Percentiles rank a stretch among this genome's conserved stretches.
Evolutionary conservation across 345 rosid species (phyloP).

Genomic region (Boechera stricta): DNA sequence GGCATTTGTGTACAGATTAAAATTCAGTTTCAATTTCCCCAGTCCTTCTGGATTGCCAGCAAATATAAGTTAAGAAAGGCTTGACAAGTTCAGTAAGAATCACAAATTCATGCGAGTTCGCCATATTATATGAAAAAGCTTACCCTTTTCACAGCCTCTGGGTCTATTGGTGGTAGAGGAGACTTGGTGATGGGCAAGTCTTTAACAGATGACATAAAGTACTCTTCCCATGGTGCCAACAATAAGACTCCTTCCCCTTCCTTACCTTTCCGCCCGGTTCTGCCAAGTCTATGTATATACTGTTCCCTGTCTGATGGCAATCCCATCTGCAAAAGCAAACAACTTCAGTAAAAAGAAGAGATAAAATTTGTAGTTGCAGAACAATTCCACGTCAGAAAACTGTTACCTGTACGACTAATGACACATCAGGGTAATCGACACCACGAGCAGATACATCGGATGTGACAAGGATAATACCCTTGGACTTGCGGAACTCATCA

Average conservation of each 20-base stretch:
- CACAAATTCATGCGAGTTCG: not conserved
- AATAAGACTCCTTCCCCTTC: slow-evolving; percentile 90
- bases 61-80: not conserved
- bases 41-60: not conserved
- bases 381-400: slow-evolving; percentile 4
- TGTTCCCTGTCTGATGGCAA: slow-evolving; percentile 91
- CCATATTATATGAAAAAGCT: slow-evolving; percentile 14
- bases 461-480: slow-evolving; percentile 89
- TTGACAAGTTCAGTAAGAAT: slow-evolving; percentile 11
- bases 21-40: not conserved
- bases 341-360: slow-evolving; percentile 3
- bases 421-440: slow-evolving; percentile 98
- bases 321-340: slow-evolving; percentile 65
- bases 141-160: slow-evolving; percentile 82
- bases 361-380: not conserved
- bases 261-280: slow-evolving; percentile 98
- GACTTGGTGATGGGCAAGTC: slow-evolving; percentile 86
- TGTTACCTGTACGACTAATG: slow-evolving; percentile 91
- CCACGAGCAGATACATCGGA: slow-evolving; percentile 99
- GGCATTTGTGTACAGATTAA: not conserved
- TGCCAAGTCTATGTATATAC: slow-evolving; percentile 93
- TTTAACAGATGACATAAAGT: slow-evolving; percentile 73
- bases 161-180: slow-evolving; percentile 66
- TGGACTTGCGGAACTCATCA: slow-evolving; percentile 96
- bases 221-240: slow-evolving; percentile 95